Evolutionary conservation across 2,329 filamentous ascomycete genomes (phyloP).

Genomic region (Stromatinia cepivora): DNA sequence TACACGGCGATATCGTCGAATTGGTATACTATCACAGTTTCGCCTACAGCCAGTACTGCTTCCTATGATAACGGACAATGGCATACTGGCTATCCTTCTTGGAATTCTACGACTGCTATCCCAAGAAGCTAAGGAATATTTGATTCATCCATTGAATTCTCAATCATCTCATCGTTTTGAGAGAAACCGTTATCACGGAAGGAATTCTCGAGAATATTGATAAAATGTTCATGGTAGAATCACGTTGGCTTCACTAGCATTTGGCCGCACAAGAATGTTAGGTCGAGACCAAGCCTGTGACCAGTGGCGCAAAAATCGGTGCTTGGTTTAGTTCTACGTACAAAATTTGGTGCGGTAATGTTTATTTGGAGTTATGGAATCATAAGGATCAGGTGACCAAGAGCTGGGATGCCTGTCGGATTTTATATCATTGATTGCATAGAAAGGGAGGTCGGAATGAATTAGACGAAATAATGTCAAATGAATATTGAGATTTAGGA

Average conservation of each 20-base stretch:
- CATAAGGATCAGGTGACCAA: constrained; percentile 33
- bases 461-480: neutral
- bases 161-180: too few relatives aligned
- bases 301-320: neutral
- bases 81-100: constrained; percentile 38
- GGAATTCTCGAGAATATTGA: neutral
- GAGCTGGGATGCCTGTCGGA: constrained; percentile 35
- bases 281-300: neutral
- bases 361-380: constrained; percentile 6
- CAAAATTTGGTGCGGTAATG: neutral
- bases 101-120: constrained; percentile 30
- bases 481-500: neutral
- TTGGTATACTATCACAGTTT: constrained; percentile 16
- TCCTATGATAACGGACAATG: constrained; percentile 39
- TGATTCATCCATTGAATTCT: neutral
- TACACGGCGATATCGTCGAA: constrained; percentile 16
- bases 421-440: neutral
- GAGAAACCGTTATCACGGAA: neutral
- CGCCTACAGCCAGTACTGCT: constrained; percentile 21
- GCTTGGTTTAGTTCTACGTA: constrained; percentile 2
- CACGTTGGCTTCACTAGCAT: neutral
- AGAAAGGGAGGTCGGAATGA: neutral
- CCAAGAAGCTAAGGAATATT: neutral
- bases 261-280: neutral
- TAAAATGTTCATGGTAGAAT: neutral